phyloP scores from a whole-genome alignment of 148 eudicot genomes.

The Dianthus caryophyllus region DNA sequence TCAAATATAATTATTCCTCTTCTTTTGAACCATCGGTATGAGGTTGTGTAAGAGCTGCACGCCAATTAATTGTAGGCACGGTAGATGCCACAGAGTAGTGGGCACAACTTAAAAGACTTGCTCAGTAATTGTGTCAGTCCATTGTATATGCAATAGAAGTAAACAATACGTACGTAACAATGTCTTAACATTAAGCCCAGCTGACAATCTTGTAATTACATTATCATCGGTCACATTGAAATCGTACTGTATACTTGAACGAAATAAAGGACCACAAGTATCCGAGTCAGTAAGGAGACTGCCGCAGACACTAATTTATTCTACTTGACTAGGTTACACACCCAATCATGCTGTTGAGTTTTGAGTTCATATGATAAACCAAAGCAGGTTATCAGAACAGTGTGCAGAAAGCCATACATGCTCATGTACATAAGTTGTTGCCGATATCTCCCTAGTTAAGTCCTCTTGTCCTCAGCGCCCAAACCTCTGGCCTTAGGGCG shows the following conservation, averaged over 20 bases:
- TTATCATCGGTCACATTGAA: not conserved
- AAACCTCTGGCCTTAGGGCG: constrained; percentile 79
- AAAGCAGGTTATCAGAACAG: not conserved
- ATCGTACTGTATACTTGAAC: not conserved
- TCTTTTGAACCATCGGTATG: too few species aligned
- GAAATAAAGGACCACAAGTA: not conserved
- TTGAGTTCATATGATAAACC: constrained; percentile 5
- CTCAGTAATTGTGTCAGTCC: too few species aligned
- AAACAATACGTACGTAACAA: not conserved
- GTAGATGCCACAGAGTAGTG: too few species aligned
- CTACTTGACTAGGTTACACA: not conserved
- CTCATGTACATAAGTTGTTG: constrained; percentile 3
- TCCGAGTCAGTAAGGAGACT: constrained; percentile 1
- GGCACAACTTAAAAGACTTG: too few species aligned
- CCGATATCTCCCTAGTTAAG: not conserved
- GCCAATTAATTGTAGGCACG: too few species aligned
- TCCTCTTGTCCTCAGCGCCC: constrained; percentile 49
- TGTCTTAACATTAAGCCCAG: not conserved
- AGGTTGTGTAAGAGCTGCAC: too few species aligned
- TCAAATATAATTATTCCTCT: too few species aligned
- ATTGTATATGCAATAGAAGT: not conserved
- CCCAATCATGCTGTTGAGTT: not conserved
- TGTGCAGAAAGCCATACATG: not conserved
- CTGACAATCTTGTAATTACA: not conserved
- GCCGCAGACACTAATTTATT: constrained; percentile 1